phyloP scores from a whole-genome alignment of 768 basidiomycete genomes.

The Boletus subcaerulescens region DNA sequence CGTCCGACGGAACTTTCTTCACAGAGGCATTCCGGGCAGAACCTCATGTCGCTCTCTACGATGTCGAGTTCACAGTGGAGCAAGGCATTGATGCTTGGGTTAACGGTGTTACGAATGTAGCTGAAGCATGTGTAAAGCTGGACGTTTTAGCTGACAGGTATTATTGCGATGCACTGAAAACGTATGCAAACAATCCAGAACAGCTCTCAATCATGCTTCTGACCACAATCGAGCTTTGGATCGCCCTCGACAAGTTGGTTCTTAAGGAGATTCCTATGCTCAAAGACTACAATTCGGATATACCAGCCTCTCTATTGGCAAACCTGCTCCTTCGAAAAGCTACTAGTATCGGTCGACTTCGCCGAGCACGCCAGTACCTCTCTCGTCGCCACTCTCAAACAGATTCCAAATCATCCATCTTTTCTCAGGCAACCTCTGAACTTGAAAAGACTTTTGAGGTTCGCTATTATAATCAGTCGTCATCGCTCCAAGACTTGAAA shows the following conservation, averaged over 20 bases:
- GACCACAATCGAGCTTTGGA: constrained; percentile 45
- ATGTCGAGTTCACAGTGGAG: constrained; percentile 36
- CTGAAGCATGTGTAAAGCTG: constrained; percentile 25
- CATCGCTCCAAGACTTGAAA: constrained; percentile 22
- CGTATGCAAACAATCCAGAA: constrained; percentile 36
- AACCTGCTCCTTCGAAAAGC: constrained; percentile 38
- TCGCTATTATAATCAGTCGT: constrained; percentile 29
- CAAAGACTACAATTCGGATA: constrained; percentile 42
- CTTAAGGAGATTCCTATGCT: constrained; percentile 38
- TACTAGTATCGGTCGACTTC: constrained; percentile 26
- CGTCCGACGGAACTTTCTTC: constrained; percentile 8
- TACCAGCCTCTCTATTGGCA: constrained; percentile 36
- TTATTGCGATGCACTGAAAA: constrained; percentile 16
- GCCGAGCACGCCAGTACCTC: constrained; percentile 30
- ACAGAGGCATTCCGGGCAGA: neutral
- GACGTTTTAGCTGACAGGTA: constrained; percentile 26
- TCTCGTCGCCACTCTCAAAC: constrained; percentile 17
- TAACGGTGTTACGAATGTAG: constrained; percentile 8
- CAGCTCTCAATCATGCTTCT: constrained; percentile 38
- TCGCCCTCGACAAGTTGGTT: constrained; percentile 40
- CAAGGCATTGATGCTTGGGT: constrained; percentile 34
- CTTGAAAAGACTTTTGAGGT: constrained; percentile 32
- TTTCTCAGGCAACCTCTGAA: constrained; percentile 20
- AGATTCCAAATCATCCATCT: constrained; percentile 30
- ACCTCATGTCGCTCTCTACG: constrained; percentile 26